These are phyloP conservation scores for Zasmidium cellare DNA, from an alignment of 2,329 filamentous ascomycete genomes.

Conservation along the genomic window DNA sequence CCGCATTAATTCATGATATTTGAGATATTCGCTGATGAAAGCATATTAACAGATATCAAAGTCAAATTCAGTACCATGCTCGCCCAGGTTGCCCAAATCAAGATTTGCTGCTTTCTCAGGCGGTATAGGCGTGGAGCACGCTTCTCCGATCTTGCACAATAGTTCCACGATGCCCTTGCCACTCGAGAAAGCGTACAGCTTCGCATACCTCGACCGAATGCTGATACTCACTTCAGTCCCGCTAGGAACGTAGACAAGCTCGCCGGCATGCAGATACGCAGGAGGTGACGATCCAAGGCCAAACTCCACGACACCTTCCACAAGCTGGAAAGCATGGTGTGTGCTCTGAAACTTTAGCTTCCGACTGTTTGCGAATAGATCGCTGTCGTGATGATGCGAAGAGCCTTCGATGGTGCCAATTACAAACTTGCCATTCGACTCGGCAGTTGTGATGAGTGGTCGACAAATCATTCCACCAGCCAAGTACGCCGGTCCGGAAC, in stretches of 20 bases:
- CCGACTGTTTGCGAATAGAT: constrained; percentile 32
- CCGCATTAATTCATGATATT: too few species aligned
- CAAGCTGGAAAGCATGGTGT: constrained; percentile 55
- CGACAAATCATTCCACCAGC: constrained; percentile 49
- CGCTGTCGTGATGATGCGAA: constrained; percentile 35
- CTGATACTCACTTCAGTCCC: constrained; percentile 48
- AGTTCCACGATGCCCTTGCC: constrained; percentile 51
- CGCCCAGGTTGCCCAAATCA: background rate
- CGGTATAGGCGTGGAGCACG: constrained; percentile 22
- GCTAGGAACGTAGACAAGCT: constrained; percentile 52
- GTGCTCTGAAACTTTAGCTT: constrained; percentile 48
- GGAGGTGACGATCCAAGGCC: constrained; percentile 39
- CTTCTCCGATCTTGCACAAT: constrained; percentile 36
- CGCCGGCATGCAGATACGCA: constrained; percentile 45
- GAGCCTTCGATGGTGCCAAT: constrained; percentile 56
- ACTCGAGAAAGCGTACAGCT: constrained; percentile 51
- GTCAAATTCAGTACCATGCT: background rate
- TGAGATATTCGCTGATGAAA: too few species aligned
- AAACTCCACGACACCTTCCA: constrained; percentile 49
- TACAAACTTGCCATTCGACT: constrained; percentile 52
- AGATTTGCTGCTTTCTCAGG: constrained; percentile 20
- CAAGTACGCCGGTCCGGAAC: constrained; percentile 50
- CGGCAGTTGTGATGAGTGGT: constrained; percentile 51
- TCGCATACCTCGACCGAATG: constrained; percentile 50
- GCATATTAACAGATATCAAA: background rate